Evolutionary conservation across 2,329 filamentous ascomycete species (phyloP).

Genomic region (Grosmannia serpens): DNA sequence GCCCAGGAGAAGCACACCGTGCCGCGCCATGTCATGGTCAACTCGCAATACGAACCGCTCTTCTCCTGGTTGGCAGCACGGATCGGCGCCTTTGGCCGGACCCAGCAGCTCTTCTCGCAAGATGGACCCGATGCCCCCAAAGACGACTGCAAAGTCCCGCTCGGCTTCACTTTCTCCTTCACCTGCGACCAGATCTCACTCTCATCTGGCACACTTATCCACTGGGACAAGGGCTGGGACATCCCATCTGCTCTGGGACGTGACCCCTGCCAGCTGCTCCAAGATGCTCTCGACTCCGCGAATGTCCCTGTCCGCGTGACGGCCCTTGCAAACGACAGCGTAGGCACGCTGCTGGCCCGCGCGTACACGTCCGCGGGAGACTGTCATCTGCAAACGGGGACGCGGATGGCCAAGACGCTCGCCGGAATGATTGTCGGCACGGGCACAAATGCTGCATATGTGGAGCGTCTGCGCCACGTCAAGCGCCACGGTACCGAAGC

Average conservation of each 20-base stretch:
- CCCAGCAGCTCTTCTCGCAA: slow-evolving; percentile 31
- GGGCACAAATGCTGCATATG: slow-evolving; percentile 91
- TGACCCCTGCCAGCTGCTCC: slow-evolving; percentile 83
- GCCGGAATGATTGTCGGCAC: slow-evolving; percentile 94
- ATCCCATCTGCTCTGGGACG: slow-evolving; percentile 84
- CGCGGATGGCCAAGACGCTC: slow-evolving; percentile 23
- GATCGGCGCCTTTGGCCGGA: slow-evolving; percentile 74
- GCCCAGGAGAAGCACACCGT: slow-evolving; percentile 87
- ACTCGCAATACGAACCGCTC: slow-evolving; percentile 70
- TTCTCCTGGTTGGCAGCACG: slow-evolving; percentile 88
- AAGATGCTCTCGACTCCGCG: slow-evolving; percentile 76
- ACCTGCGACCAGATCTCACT: slow-evolving; percentile 87
- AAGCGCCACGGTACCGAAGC: not conserved
- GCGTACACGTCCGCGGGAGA: slow-evolving; percentile 75
- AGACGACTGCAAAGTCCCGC: slow-evolving; percentile 54
- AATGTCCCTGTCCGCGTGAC: slow-evolving; percentile 83
- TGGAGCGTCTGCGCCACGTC: slow-evolving; percentile 81
- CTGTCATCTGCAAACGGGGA: slow-evolving; percentile 38
- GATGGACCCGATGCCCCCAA: slow-evolving; percentile 30
- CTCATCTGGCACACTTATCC: slow-evolving; percentile 82
- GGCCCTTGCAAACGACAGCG: slow-evolving; percentile 95
- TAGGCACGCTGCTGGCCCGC: slow-evolving; percentile 91
- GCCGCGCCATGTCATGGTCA: slow-evolving; percentile 78
- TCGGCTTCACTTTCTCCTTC: slow-evolving; percentile 97
- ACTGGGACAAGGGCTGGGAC: slow-evolving; percentile 98